Base-by-base conservation (phyloP, 2,329 filamentous ascomycete species). In the Arachnomyces sp. region DNA sequence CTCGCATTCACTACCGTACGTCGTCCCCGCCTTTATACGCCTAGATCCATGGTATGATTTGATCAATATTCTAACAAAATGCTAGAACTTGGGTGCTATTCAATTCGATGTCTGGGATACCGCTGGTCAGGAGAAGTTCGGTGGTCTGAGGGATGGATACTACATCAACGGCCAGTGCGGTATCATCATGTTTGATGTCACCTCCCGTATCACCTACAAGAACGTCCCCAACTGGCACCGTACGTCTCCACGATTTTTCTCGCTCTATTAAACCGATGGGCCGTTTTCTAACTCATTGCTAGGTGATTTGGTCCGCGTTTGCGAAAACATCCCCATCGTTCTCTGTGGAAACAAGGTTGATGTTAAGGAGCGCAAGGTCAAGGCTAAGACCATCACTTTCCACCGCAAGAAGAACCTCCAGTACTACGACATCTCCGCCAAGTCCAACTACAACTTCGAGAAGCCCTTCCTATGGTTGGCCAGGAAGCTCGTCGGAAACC, bases 101-200 rank as follows among this genome's bases (percentile, higher is more conserved):
- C 87, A 93, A 75, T 98, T 98, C 75, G 90, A 98, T 67, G 92
- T 96, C 57, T 98, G 90, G 90, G 90, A 98, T 68, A 98, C 90
- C 50, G 90, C 90, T 58, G 90, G 90, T 58, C 90, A 98, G 74
- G 90, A 98, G 79, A 98, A 96, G 81, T 98, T 98, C 55, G 90
- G 90, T 71, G 90, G 90, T 78, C 87, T 98, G 61, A 86, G 90
- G 75, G 90, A 98, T 72, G 90, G 90, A 57, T 98, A 98, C 82
- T 98, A 98, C 78, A 98, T 98, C 79, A 95, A 95, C 76, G 90
- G 90, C 63, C 90, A 96, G 74, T 96, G 90, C 71, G 90, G 92
- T 74, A 95, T 98, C 77, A 96, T 98, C 82, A 98, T 98, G 90
- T 98, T 98, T 71, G 90, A 98, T 71, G 90, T 98, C 54, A 96